Evolutionary conservation across 768 basidiomycete genomes (phyloP).

Genomic region (Nevesoporus exiguus): DNA sequence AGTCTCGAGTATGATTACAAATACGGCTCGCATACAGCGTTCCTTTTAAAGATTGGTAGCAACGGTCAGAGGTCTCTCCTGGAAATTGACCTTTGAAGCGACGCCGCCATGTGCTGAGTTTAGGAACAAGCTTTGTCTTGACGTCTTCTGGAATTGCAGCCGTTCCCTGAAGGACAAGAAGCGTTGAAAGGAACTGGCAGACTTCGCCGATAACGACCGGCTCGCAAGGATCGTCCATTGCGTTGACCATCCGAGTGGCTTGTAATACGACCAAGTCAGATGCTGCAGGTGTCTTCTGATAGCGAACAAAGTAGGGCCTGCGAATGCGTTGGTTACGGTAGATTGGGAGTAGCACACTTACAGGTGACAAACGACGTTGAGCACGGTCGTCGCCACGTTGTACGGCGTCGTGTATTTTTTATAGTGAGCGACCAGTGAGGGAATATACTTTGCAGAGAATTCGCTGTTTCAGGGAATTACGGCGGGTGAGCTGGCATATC

Average conservation of each 20-base stretch:
- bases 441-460: constrained; percentile 39
- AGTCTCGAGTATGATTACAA: neutral
- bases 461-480: constrained; percentile 5
- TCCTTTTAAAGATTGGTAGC: constrained; percentile 32
- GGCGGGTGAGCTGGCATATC: neutral
- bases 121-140: constrained; percentile 32
- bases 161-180: constrained; percentile 39
- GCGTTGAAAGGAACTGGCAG: constrained; percentile 39
- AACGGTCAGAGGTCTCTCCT: constrained; percentile 35
- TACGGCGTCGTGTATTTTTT: constrained; percentile 22
- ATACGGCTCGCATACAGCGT: constrained; percentile 23
- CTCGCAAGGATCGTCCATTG: constrained; percentile 6
- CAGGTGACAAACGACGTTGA: constrained; percentile 29
- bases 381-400: constrained; percentile 26
- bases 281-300: constrained; percentile 29
- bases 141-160: constrained; percentile 30
- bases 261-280: constrained; percentile 36
- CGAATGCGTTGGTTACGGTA: neutral
- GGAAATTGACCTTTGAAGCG: constrained; percentile 30
- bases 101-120: constrained; percentile 33
- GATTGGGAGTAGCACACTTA: neutral
- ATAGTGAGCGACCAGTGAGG: constrained; percentile 32
- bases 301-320: constrained; percentile 44
- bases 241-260: constrained; percentile 33
- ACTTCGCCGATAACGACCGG: constrained; percentile 31